Evolutionary conservation across 2,329 filamentous ascomycete species (phyloP).

Genomic region (Xylogone sp.): DNA sequence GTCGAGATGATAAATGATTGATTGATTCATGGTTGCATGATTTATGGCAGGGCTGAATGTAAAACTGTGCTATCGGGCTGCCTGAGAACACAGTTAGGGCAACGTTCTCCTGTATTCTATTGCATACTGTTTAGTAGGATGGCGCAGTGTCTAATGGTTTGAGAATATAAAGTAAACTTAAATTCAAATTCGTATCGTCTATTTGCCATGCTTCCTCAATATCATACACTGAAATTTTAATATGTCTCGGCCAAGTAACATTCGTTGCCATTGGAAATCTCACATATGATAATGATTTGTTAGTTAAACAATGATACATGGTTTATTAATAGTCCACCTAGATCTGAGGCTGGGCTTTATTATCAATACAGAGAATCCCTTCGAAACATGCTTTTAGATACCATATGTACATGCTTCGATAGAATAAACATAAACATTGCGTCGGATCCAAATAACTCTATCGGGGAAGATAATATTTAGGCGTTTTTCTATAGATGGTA

Average conservation of each 20-base stretch:
- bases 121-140: conserved; percentile 16
- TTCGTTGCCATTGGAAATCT: background rate
- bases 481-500: too few relatives aligned
- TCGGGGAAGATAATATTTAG: background rate
- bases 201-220: background rate
- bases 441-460: background rate
- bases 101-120: conserved; percentile 7
- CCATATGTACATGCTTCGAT: background rate
- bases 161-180: background rate
- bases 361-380: background rate
- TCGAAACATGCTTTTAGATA: background rate
- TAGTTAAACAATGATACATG: background rate
- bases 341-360: background rate
- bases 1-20: background rate
- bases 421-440: background rate
- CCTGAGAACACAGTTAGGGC: background rate
- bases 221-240: background rate
- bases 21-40: background rate
- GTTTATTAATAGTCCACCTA: background rate
- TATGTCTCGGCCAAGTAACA: too few relatives aligned
- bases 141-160: conserved; percentile 12
- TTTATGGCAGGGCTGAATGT: background rate
- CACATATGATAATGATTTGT: background rate
- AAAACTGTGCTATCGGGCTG: background rate
- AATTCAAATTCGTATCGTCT: background rate